A percentile compares a stretch with the other conserved stretches of the same genome.
These are phyloP conservation scores for Pseudoscleropodium purum DNA, from an alignment of 225 moss, liverwort and hornwort species.

Conservation along the genomic window DNA sequence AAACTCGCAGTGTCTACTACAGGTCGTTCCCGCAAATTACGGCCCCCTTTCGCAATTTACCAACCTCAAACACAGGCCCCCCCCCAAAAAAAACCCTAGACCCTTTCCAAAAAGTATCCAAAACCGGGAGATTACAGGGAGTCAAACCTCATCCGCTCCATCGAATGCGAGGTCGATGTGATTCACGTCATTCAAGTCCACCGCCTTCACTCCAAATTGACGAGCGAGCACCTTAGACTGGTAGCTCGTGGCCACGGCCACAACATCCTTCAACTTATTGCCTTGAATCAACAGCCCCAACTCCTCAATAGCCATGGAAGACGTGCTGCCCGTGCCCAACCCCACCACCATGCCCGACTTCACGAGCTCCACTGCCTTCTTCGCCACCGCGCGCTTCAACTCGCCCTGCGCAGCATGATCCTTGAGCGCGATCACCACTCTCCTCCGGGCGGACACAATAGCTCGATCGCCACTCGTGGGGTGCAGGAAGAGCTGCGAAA, in stretches of 20 bases:
- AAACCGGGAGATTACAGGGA: neutral
- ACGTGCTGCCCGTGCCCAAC: slow-evolving; percentile 86
- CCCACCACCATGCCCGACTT: slow-evolving; percentile 91
- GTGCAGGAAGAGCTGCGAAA: neutral
- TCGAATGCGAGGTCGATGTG: slow-evolving; percentile 85
- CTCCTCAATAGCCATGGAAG: slow-evolving; percentile 97
- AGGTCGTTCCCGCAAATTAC: neutral
- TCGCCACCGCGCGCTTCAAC: slow-evolving; percentile 80
- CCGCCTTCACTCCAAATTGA: slow-evolving; percentile 86
- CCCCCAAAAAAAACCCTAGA: neutral
- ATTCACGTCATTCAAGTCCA: slow-evolving; percentile 91
- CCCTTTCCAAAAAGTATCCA: neutral
- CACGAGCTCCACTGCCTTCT: slow-evolving; percentile 82
- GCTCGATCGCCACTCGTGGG: neutral
- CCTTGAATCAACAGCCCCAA: slow-evolving; percentile 61
- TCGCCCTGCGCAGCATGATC: slow-evolving; percentile 29
- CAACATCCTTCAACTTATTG: slow-evolving; percentile 80
- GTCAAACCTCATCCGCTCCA: slow-evolving; percentile 77
- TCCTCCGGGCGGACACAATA: neutral
- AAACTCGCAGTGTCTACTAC: neutral
- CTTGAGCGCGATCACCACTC: slow-evolving; percentile 22
- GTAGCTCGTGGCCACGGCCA: slow-evolving; percentile 83
- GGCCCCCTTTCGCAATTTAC: neutral
- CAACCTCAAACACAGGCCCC: neutral
- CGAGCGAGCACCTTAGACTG: slow-evolving; percentile 88